phyloP scores from a whole-genome alignment of 1,139 yeast genomes.

The Yamadazyma spencermartinsiae region DNA sequence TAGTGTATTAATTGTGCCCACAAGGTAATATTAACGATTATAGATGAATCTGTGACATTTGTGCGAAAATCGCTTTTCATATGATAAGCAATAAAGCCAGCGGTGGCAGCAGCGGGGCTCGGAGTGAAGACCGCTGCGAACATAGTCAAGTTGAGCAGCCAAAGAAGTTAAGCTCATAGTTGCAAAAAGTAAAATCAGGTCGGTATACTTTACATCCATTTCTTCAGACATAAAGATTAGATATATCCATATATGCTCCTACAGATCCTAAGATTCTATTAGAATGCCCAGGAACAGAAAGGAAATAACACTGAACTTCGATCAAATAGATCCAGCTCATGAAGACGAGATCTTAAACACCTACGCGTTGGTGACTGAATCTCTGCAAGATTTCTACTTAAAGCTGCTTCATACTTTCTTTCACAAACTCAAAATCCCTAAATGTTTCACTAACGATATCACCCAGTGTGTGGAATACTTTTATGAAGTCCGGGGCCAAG shows the following conservation, averaged over 20 bases:
- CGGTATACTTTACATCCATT: too few species aligned
- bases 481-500: slow-evolving; percentile 23
- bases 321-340: slow-evolving; percentile 18
- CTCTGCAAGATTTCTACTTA: slow-evolving; percentile 33
- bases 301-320: slow-evolving; percentile 15
- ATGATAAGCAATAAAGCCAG: neutral
- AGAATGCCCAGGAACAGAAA: neutral
- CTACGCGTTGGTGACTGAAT: slow-evolving; percentile 25
- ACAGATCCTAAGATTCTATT: too few species aligned
- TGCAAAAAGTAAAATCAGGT: too few species aligned
- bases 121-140: neutral
- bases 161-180: too few species aligned
- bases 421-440: slow-evolving; percentile 27
- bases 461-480: slow-evolving; percentile 33
- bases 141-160: too few species aligned
- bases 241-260: too few species aligned
- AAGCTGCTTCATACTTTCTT: slow-evolving; percentile 28
- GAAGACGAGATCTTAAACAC: slow-evolving; percentile 38
- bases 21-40: too few species aligned
- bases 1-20: too few species aligned
- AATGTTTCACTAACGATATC: slow-evolving; percentile 36
- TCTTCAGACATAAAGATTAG: too few species aligned
- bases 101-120: too few species aligned
- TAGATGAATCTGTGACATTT: neutral
- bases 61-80: slow-evolving; percentile 1